These are phyloP conservation scores for Corniculantispora saksenae DNA, from an alignment of 2,329 filamentous ascomycete genomes.

Conservation along the genomic window DNA sequence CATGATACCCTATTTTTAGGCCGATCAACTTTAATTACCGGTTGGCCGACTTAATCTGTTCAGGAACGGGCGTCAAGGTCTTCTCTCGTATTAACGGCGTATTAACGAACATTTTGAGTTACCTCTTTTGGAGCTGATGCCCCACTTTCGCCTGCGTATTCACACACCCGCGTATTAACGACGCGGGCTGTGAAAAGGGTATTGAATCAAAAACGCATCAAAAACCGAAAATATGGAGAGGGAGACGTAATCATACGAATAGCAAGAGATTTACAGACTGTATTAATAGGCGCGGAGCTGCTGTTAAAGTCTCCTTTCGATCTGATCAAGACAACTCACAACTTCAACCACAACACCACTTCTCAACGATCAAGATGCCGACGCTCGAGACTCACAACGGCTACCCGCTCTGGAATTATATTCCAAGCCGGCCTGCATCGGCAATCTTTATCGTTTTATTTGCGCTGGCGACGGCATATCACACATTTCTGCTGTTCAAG, in stretches of 20 bases:
- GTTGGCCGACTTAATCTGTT: no score
- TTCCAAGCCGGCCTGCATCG: conserved; percentile 47
- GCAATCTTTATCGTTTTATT: conserved; percentile 49
- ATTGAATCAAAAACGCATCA: background rate
- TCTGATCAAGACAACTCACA: background rate
- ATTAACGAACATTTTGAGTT: background rate
- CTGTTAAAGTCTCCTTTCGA: background rate
- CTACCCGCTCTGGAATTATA: conserved; percentile 30
- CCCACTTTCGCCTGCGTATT: background rate
- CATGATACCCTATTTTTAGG: no score
- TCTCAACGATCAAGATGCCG: conserved; percentile 24
- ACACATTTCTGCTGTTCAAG: conserved; percentile 43
- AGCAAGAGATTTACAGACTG: no score
- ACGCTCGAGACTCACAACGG: conserved; percentile 27
- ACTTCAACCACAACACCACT: background rate
- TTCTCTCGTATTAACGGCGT: background rate
- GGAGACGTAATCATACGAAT: background rate
- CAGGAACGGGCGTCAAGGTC: no score
- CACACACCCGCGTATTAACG: background rate
- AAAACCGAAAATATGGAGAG: background rate
- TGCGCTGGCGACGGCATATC: conserved; percentile 38
- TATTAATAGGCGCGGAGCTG: background rate
- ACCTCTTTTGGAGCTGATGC: background rate
- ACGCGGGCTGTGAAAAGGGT: no score
- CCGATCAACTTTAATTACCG: no score